Evolutionary conservation across 2,329 filamentous ascomycete genomes (phyloP).

Genomic region (Gliomastix tumulicola): DNA sequence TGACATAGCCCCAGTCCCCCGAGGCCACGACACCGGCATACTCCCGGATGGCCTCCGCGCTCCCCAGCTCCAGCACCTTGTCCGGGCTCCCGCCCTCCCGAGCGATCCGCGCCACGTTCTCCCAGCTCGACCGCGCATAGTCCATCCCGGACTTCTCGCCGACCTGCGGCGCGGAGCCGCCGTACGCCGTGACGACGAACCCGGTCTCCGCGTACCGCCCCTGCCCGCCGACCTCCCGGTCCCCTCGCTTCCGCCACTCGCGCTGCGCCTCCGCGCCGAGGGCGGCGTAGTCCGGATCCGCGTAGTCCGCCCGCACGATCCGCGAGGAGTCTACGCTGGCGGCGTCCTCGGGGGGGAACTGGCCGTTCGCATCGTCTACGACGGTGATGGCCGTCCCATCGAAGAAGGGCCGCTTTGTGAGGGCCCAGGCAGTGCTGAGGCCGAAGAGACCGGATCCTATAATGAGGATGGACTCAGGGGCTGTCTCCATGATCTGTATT

Average conservation of each 20-base stretch:
- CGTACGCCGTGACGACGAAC: conserved; percentile 55
- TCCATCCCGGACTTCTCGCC: conserved; percentile 39
- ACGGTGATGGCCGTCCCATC: conserved; percentile 47
- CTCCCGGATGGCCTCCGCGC: conserved; percentile 32
- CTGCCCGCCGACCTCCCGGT: conserved; percentile 49
- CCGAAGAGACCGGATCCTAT: conserved; percentile 63
- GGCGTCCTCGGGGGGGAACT: conserved; percentile 54
- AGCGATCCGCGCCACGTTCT: conserved; percentile 50
- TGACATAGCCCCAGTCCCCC: conserved; percentile 64
- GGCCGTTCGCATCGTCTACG: conserved; percentile 45
- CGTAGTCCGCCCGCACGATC: conserved; percentile 71
- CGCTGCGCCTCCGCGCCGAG: conserved; percentile 66
- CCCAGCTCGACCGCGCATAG: conserved; percentile 54
- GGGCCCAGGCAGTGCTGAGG: conserved; percentile 55
- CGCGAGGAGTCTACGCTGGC: conserved; percentile 57
- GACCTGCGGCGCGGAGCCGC: conserved; percentile 18
- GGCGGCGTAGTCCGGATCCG: conserved; percentile 66
- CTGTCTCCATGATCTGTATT: conserved; percentile 19
- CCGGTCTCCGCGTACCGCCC: conserved; percentile 67
- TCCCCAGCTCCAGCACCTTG: conserved; percentile 37
- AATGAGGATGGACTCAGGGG: conserved; percentile 53
- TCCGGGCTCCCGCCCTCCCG: conserved; percentile 26
- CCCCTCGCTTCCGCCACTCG: conserved; percentile 56
- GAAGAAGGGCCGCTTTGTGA: conserved; percentile 56
- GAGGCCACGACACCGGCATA: conserved; percentile 39